A percentile compares a stretch with the other conserved stretches of the same genome.
Evolutionary conservation across 345 rosid species (phyloP).

Genomic region (Anastatica hierochuntica): DNA sequence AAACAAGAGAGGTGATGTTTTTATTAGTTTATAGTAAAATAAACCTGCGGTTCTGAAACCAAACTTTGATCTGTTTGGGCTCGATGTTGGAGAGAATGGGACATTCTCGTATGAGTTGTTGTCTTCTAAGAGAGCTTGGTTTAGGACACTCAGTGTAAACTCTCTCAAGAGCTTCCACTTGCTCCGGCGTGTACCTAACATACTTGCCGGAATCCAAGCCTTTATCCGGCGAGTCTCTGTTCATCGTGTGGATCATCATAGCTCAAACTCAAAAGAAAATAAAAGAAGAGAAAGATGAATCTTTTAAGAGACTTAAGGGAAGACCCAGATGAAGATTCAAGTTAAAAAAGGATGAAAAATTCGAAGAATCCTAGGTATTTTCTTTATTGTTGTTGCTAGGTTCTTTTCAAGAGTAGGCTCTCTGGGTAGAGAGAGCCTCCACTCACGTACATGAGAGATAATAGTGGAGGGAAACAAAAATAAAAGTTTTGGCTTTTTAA

Average conservation of each 20-base stretch:
- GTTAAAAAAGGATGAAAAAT: too few species aligned
- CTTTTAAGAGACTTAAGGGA: neutral
- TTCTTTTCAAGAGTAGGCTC: conserved; percentile 34
- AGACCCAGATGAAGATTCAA: neutral
- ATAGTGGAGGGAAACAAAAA: conserved; percentile 12
- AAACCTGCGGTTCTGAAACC: conserved; percentile 36
- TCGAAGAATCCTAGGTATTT: too few species aligned
- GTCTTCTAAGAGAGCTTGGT: conserved; percentile 28
- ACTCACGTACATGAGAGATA: conserved; percentile 37
- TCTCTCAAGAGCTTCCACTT: conserved; percentile 32
- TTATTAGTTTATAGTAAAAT: too few species aligned
- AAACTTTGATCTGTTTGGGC: conserved; percentile 32
- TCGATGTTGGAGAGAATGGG: conserved; percentile 31
- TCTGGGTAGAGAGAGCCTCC: conserved; percentile 41
- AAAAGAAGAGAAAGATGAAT: too few species aligned
- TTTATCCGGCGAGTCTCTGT: conserved; percentile 29
- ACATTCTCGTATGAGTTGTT: conserved; percentile 29
- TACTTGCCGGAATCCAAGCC: conserved; percentile 31
- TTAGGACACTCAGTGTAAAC: conserved; percentile 33
- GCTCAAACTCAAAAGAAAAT: too few species aligned
- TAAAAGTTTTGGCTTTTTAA: too few species aligned
- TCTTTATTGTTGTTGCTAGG: conserved; percentile 2
- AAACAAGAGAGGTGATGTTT: too few species aligned
- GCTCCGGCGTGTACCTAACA: conserved; percentile 31
- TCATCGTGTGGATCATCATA: conserved; percentile 31